Conservation (phyloP, 768 basidiomycete genomes). For the Fomitopsis pulvina region DNA sequence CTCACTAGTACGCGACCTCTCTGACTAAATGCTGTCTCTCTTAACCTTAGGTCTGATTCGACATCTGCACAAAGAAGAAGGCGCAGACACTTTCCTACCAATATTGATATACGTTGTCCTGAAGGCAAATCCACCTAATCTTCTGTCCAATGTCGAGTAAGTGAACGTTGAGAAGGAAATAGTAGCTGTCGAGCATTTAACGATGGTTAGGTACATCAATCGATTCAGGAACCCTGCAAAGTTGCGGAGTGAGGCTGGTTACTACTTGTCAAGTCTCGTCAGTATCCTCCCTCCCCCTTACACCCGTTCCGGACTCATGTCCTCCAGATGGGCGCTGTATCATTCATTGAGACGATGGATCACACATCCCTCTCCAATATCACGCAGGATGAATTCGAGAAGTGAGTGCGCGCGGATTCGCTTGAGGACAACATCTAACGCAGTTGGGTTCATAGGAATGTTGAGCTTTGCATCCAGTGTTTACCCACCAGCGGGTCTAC, state of each 20-base stretch:
- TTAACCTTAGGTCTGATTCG: slow-evolving; percentile 68
- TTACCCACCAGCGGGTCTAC: slow-evolving; percentile 32
- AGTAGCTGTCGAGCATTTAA: no score
- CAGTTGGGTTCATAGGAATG: slow-evolving; percentile 34
- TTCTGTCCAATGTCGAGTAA: slow-evolving; percentile 94
- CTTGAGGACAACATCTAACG: no score
- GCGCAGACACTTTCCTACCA: slow-evolving; percentile 93
- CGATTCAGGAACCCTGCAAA: slow-evolving; percentile 88
- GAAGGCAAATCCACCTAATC: slow-evolving; percentile 88
- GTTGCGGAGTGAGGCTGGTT: slow-evolving; percentile 91
- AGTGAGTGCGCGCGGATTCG: slow-evolving; percentile 39
- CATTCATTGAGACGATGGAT: slow-evolving; percentile 98
- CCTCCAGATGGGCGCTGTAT: slow-evolving; percentile 86
- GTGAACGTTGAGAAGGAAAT: slow-evolving; percentile 19
- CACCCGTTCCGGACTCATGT: neutral
- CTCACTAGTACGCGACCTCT: slow-evolving; percentile 5
- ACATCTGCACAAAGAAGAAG: slow-evolving; percentile 77
- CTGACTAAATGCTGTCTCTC: neutral
- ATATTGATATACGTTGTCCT: slow-evolving; percentile 92
- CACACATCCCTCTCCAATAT: slow-evolving; percentile 92
- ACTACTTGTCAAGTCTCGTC: slow-evolving; percentile 94
- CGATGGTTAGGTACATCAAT: slow-evolving; percentile 72
- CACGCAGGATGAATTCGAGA: slow-evolving; percentile 88
- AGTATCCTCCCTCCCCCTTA: slow-evolving; percentile 20
- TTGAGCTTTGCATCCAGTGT: slow-evolving; percentile 52